phyloP scores from a whole-genome alignment of 164 flowering plant species.

The Tetrastigma voinierianum region DNA sequence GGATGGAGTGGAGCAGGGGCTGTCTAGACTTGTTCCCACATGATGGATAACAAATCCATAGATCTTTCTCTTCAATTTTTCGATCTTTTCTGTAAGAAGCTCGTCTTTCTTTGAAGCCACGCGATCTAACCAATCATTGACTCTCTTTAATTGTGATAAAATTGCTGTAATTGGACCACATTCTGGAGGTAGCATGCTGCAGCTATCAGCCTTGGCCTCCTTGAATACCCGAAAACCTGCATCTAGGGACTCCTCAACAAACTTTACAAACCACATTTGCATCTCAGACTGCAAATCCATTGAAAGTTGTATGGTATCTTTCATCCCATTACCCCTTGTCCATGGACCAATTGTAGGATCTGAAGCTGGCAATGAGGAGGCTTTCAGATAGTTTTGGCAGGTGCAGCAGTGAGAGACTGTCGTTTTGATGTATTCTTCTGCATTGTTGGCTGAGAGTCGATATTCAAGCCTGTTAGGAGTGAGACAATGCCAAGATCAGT shows the following conservation, averaged over 20 bases:
- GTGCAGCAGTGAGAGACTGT: slow-evolving; percentile 26
- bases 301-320: slow-evolving; percentile 59
- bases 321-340: slow-evolving; percentile 58
- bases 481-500: slow-evolving; percentile 79
- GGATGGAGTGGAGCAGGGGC: slow-evolving; percentile 16
- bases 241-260: slow-evolving; percentile 75
- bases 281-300: slow-evolving; percentile 56
- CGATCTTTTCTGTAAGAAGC: slow-evolving; percentile 43
- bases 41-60: slow-evolving; percentile 87
- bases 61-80: slow-evolving; percentile 71
- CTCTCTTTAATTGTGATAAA: slow-evolving; percentile 72
- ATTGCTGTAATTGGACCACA: slow-evolving; percentile 60
- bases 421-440: slow-evolving; percentile 36
- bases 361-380: slow-evolving; percentile 10
- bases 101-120: slow-evolving; percentile 42
- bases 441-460: slow-evolving; percentile 31
- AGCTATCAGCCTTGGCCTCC: slow-evolving; percentile 16
- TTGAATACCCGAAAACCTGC: slow-evolving; percentile 70
- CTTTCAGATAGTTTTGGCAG: slow-evolving; percentile 24
- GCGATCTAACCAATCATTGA: slow-evolving; percentile 84
- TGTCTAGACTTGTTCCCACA: slow-evolving; percentile 60
- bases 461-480: slow-evolving; percentile 37
- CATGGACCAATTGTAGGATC: slow-evolving; percentile 29
- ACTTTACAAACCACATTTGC: slow-evolving; percentile 76
- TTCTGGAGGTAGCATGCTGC: slow-evolving; percentile 21